These are phyloP conservation scores for Styphnolobium japonicum DNA, from an alignment of 306 rosid species.

Conservation along the genomic window DNA sequence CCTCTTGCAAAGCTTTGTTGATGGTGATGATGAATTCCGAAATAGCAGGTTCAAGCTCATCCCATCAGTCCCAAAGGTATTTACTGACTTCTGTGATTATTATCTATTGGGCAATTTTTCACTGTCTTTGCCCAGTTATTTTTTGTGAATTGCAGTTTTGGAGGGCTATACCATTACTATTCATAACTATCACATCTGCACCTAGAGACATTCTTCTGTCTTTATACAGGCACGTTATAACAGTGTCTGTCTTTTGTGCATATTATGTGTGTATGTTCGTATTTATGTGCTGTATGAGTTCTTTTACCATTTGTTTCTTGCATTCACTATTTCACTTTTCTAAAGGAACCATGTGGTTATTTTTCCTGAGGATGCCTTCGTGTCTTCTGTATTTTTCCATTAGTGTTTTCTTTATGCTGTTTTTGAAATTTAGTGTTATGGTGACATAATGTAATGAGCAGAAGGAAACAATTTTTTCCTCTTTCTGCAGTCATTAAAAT, in stretches of 20 bases:
- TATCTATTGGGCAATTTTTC: too few species aligned
- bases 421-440: not conserved
- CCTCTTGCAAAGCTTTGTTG: conserved; percentile 94
- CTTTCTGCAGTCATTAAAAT: not conserved
- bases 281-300: not conserved
- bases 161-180: too few species aligned
- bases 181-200: too few species aligned
- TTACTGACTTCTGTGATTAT: conserved; percentile 24
- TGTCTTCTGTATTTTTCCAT: not conserved
- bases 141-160: too few species aligned
- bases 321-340: not conserved
- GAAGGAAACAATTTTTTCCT: not conserved
- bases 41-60: conserved; percentile 95
- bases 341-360: not conserved
- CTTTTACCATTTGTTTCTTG: not conserved
- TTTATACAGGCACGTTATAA: not conserved
- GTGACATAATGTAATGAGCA: not conserved
- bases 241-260: not conserved
- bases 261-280: not conserved
- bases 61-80: conserved; percentile 97
- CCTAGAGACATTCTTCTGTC: too few species aligned
- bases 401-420: not conserved
- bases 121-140: too few species aligned
- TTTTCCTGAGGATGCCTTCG: not conserved
- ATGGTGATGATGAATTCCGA: conserved; percentile 96